Conservation (phyloP, 129 eudicot species). For the Sambucus nigra region DNA sequence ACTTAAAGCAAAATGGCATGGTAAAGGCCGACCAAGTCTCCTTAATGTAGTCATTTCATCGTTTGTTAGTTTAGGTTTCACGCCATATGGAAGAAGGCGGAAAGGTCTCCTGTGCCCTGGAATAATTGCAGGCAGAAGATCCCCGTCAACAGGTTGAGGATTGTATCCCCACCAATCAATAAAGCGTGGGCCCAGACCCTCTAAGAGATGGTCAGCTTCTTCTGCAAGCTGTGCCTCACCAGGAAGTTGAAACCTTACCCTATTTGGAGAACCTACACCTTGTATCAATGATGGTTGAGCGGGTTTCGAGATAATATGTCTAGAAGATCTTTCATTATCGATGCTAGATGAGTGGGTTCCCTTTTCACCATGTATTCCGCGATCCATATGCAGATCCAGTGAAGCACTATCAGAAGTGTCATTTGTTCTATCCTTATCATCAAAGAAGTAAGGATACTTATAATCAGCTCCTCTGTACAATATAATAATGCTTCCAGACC, state of each 20-base stretch:
- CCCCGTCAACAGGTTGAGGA: constrained; percentile 93
- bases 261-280: constrained; percentile 79
- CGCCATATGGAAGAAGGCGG: constrained; percentile 93
- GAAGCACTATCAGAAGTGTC: constrained; percentile 30
- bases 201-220: constrained; percentile 71
- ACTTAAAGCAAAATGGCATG: constrained; percentile 92
- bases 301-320: neutral
- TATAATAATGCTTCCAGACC: constrained; percentile 78
- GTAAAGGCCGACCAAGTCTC: constrained; percentile 91
- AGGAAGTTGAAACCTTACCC: constrained; percentile 80
- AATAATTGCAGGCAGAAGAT: constrained; percentile 84
- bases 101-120: constrained; percentile 76
- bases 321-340: constrained; percentile 17
- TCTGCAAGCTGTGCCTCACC: constrained; percentile 82
- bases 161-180: constrained; percentile 94
- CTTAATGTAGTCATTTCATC: constrained; percentile 82
- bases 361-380: constrained; percentile 15
- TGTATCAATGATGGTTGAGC: constrained; percentile 54
- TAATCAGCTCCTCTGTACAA: constrained; percentile 83
- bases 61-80: constrained; percentile 68
- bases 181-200: constrained; percentile 91
- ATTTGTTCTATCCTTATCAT: constrained; percentile 16
- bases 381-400: constrained; percentile 16
- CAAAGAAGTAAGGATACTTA: constrained; percentile 75
- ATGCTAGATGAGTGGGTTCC: constrained; percentile 20